These are phyloP conservation scores for Theileria orientalis DNA, from an alignment of 169 alveolate genomes.

Conservation along the genomic window DNA sequence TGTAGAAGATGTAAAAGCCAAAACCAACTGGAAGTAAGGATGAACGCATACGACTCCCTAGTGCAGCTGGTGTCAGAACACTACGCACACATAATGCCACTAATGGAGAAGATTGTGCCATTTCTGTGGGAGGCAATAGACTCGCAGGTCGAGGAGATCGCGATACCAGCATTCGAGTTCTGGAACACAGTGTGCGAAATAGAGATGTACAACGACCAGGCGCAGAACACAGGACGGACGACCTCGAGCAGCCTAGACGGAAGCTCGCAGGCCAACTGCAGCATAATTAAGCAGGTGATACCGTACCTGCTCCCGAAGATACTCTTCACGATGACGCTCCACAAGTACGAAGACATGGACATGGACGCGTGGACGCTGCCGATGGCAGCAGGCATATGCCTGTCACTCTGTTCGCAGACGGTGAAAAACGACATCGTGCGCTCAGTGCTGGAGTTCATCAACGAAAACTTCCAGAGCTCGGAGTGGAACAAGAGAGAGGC, in stretches of 20 bases:
- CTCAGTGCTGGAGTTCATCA: slow-evolving; percentile 84
- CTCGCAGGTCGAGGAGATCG: slow-evolving; percentile 76
- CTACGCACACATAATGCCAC: slow-evolving; percentile 78
- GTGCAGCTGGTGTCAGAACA: slow-evolving; percentile 82
- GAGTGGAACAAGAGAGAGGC: slow-evolving; percentile 91
- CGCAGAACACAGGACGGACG: slow-evolving; percentile 15
- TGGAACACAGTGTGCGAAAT: slow-evolving; percentile 87
- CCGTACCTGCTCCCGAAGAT: slow-evolving; percentile 80
- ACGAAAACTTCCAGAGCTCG: slow-evolving; percentile 80
- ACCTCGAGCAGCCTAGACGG: slow-evolving; percentile 60
- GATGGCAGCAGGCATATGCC: slow-evolving; percentile 90
- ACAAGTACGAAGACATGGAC: slow-evolving; percentile 80
- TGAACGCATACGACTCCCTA: slow-evolving; percentile 85
- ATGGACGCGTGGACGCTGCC: slow-evolving; percentile 91
- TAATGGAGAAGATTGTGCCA: slow-evolving; percentile 79
- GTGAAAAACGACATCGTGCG: slow-evolving; percentile 85
- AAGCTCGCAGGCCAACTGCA: neutral
- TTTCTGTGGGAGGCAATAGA: slow-evolving; percentile 81
- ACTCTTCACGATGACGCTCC: slow-evolving; percentile 80
- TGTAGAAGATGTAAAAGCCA: slow-evolving; percentile 76
- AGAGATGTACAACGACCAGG: slow-evolving; percentile 68
- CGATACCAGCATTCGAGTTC: slow-evolving; percentile 85
- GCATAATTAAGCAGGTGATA: slow-evolving; percentile 79
- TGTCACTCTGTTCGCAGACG: slow-evolving; percentile 87
- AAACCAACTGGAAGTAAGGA: slow-evolving; percentile 70